Evolutionary conservation across 768 basidiomycete genomes (phyloP).

Genomic region (Naganishia vishniacii): DNA sequence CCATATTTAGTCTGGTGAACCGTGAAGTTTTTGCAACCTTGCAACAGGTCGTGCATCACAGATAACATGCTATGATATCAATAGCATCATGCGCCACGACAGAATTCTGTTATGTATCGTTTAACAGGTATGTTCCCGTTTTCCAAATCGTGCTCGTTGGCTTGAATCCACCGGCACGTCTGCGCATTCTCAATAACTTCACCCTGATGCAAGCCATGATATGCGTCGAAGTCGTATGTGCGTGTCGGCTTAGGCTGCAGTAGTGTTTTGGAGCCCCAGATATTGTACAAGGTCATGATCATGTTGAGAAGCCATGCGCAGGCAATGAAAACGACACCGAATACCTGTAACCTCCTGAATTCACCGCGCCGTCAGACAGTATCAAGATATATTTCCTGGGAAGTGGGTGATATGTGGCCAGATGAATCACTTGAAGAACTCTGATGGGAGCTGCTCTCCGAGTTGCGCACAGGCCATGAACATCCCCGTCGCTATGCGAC

Average conservation of each 20-base stretch:
- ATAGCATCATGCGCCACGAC: background rate
- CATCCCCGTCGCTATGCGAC: constrained; percentile 3
- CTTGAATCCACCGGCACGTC: background rate
- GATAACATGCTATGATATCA: background rate
- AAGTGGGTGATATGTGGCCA: too few species aligned
- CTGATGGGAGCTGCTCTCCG: constrained; percentile 12
- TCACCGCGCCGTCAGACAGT: background rate
- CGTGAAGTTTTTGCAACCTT: too few species aligned
- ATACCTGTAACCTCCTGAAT: constrained; percentile 1
- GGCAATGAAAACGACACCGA: background rate
- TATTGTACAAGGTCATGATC: constrained; percentile 8
- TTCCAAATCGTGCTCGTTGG: background rate
- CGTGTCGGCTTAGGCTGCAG: background rate
- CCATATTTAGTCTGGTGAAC: too few species aligned
- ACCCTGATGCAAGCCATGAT: constrained; percentile 14
- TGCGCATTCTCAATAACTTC: constrained; percentile 9
- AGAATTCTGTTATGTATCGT: background rate
- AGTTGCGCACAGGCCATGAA: constrained; percentile 17
- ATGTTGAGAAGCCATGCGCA: constrained; percentile 2
- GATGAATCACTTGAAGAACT: constrained; percentile 4
- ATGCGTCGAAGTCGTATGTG: background rate
- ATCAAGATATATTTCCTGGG: background rate
- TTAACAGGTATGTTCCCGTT: constrained; percentile 3
- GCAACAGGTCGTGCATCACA: too few species aligned
- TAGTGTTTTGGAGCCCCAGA: background rate